Base-by-base conservation (phyloP, 2,329 filamentous ascomycete genomes). In the Pseudocercospora pini-densiflorae region DNA sequence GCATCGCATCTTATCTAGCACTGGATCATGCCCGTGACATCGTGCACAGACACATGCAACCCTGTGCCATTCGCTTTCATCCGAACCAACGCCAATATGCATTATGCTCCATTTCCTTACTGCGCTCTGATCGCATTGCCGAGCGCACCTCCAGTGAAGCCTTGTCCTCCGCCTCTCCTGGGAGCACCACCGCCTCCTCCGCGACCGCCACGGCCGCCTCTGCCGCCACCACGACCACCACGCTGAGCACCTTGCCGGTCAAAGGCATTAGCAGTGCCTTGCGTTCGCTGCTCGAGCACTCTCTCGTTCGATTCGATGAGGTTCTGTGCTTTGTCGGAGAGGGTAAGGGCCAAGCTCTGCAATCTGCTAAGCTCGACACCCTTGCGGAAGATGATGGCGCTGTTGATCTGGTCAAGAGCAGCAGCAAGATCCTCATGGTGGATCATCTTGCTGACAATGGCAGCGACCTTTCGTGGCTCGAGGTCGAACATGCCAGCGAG, bases 361-460 rank as follows among this genome's bases (percentile, higher is more conserved):
- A 99, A 88, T 74, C 96, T 90, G 77, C 93, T 97, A 71, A 99
- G 89, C 86, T 99, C 96, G 70, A 99, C 95, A 66, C 95, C 96
- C 89, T 99, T 98, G 81, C 95, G 91, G 92, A 99, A 99, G 83
- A 98, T 95, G 81, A 99, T 93, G 60, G 93, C 96, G 73, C 92
- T 90, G 76, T 96, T 97, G 82, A 99, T 94, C 83, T 99, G 95
- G 84, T 99, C 96, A 29, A 99, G 89, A 43, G 95, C 96, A 51
- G 95, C 95, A 9, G 92, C 92, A 59, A 99, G 90, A 82, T 99
- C 95, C 82, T 99, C 95, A 84, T 99, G 95, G 76, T 93, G 97
- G 81, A 99, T 98, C 95, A 99, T 99, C 86, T 97, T 97, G 87
- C 93, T 97, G 77, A 99, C 89, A 63, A 99, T 90, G 40, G 95